phyloP scores from a whole-genome alignment of 345 rosid species.

The Noccaea bulbosa region DNA sequence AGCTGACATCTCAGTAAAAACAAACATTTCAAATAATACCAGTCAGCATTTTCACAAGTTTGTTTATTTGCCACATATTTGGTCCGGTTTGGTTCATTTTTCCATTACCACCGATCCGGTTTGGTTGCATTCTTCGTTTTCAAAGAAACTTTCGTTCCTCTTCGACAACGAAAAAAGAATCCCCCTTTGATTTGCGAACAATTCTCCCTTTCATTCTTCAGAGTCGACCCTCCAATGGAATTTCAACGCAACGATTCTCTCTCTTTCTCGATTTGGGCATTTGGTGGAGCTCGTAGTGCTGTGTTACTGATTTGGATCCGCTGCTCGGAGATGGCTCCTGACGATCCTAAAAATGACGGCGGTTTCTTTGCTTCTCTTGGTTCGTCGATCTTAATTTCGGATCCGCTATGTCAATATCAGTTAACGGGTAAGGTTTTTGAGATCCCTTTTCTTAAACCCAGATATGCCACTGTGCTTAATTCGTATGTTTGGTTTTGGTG shows the following conservation, averaged over 20 bases:
- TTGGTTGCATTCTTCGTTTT: no score
- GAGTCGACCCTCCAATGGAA: neutral
- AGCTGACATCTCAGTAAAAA: no score
- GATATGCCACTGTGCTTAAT: slow-evolving; percentile 31
- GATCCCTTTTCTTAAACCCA: slow-evolving; percentile 41
- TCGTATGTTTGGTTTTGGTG: slow-evolving; percentile 7
- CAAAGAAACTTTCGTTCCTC: no score
- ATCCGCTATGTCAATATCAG: slow-evolving; percentile 85
- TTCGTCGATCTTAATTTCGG: slow-evolving; percentile 67
- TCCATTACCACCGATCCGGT: no score
- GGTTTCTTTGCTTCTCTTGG: slow-evolving; percentile 91
- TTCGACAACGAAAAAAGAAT: no score
- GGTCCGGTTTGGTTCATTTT: no score
- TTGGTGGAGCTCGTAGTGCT: slow-evolving; percentile 16
- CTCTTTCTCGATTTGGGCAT: slow-evolving; percentile 11
- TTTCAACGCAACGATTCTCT: neutral
- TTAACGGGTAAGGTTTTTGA: slow-evolving; percentile 67
- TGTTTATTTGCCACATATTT: no score
- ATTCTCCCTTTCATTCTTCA: no score
- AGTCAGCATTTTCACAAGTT: no score
- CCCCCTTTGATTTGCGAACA: no score
- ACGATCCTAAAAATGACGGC: slow-evolving; percentile 61
- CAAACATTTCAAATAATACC: no score
- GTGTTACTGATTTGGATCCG: neutral
- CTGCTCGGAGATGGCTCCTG: slow-evolving; percentile 60